Evolutionary conservation across 1,284 basidiomycete species (phyloP), one percentile per base, ranked within the genome.

Genomic region (Golubevia pallescens): DNA sequence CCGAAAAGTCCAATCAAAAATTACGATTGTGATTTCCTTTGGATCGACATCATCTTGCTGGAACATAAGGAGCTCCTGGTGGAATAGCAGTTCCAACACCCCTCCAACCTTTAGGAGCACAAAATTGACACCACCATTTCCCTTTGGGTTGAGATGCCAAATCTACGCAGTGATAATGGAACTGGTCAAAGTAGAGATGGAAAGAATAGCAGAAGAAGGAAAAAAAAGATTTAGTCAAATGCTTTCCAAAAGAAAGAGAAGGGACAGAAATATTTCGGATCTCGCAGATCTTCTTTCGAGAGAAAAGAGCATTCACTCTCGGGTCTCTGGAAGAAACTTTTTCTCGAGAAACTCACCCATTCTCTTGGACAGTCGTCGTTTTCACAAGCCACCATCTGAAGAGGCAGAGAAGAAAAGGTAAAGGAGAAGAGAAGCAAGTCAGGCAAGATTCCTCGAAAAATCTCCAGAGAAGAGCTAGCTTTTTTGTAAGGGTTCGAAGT

Each of bases 321-420:
- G n/a, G n/a, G n/a, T n/a, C n/a, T n/a, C n/a, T n/a, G n/a, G n/a
- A n/a, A n/a, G n/a, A n/a, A n/a, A n/a, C n/a, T n/a, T n/a, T n/a
- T n/a, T n/a, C n/a, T n/a, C n/a, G n/a, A n/a, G n/a, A n/a, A n/a
- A n/a, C n/a, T n/a, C n/a, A n/a, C n/a, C 87, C 88, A 88, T 70
- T 88, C 87, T 62, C 86, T 68, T 0, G 86, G 82, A 68, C 88
- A 88, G 61, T 88, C 87, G 20, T 88, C 87, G 76, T 88, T 88
- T 78, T 88, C 83, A 63, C 74, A 74, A 8, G 67, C 76, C 42
- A 85, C 75, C 82, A 77, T 80, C 58, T 62, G 61, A 65, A 19
- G 48, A 62, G n/a, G 56, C 48, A 63, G 42, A 34, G 48, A 65
- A n/a, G 57, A 21, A 13, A 58, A 57, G 60, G 38, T 51, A 19